phyloP scores from a whole-genome alignment of 2,329 filamentous ascomycete species.

The Fonsecaea erecta region DNA sequence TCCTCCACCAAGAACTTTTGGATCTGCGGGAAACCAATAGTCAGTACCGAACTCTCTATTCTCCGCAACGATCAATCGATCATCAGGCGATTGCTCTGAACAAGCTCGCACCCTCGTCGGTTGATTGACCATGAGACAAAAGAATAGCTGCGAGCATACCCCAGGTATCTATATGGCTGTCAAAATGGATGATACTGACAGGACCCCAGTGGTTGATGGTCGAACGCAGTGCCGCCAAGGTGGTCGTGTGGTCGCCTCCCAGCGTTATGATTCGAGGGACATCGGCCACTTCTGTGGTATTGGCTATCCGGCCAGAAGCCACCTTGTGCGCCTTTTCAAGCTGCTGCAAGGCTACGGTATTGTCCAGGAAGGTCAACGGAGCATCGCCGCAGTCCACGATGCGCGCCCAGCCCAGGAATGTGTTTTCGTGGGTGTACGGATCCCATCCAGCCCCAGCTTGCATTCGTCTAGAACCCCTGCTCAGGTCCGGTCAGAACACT shows the following conservation, averaged over 20 bases:
- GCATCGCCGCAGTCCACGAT: constrained; percentile 62
- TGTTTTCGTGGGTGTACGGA: constrained; percentile 56
- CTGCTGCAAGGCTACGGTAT: constrained; percentile 60
- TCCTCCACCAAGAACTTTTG: constrained; percentile 57
- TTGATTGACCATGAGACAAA: not conserved
- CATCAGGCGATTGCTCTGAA: not conserved
- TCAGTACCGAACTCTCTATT: constrained; percentile 3
- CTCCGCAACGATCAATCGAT: not conserved
- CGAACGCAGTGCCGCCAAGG: constrained; percentile 57
- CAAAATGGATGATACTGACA: constrained; percentile 64
- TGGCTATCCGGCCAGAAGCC: constrained; percentile 53
- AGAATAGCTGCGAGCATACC: constrained; percentile 4
- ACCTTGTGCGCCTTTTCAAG: constrained; percentile 57
- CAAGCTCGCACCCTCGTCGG: not conserved
- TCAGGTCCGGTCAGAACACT: not conserved
- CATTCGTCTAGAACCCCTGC: constrained; percentile 55
- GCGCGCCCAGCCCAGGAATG: constrained; percentile 55
- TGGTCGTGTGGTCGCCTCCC: constrained; percentile 63
- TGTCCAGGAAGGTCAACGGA: constrained; percentile 58
- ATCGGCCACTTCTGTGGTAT: constrained; percentile 45
- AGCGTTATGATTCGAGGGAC: constrained; percentile 59
- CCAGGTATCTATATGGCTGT: constrained; percentile 62
- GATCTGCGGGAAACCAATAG: constrained; percentile 43
- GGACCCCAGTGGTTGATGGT: constrained; percentile 55
- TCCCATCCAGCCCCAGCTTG: constrained; percentile 47